phyloP scores from a whole-genome alignment of 306 rosid genomes.

The Prunus padus region DNA sequence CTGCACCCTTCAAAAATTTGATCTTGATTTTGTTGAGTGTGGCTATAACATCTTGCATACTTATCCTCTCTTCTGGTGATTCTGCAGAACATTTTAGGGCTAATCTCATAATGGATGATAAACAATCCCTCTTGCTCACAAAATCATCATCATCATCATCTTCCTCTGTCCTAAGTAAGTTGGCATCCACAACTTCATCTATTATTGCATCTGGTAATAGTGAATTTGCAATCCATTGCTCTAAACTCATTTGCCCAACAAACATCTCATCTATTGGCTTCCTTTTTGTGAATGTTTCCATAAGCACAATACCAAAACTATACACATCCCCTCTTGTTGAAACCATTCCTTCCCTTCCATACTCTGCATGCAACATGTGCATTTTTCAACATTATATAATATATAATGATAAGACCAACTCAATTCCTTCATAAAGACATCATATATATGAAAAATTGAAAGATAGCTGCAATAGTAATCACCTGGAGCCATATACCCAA shows the following conservation, averaged over 20 bases:
- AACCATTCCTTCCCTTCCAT: slow-evolving; percentile 36
- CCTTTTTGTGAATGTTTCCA: slow-evolving; percentile 46
- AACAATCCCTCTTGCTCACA: not conserved
- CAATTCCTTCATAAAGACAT: not conserved
- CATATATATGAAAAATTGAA: not conserved
- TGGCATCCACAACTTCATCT: slow-evolving; percentile 6
- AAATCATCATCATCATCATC: not conserved
- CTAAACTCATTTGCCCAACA: slow-evolving; percentile 7
- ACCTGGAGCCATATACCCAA: slow-evolving; percentile 55
- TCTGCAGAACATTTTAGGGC: slow-evolving; percentile 17
- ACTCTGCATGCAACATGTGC: slow-evolving; percentile 4
- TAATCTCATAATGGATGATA: slow-evolving; percentile 16
- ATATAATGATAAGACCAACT: no score
- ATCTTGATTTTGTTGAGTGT: slow-evolving; percentile 14
- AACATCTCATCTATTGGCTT: slow-evolving; percentile 42
- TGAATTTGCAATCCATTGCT: slow-evolving; percentile 22
- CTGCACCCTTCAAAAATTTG: not conserved
- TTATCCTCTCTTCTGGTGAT: slow-evolving; percentile 3
- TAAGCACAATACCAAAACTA: slow-evolving; percentile 40
- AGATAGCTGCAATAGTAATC: not conserved
- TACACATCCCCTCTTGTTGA: slow-evolving; percentile 41
- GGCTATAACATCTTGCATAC: not conserved
- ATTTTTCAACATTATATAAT: no score
- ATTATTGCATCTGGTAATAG: not conserved
- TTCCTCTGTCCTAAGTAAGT: not conserved